phyloP scores from a whole-genome alignment of 371 early-diverging fungal genomes.

The Lichtheimia ornata region DNA sequence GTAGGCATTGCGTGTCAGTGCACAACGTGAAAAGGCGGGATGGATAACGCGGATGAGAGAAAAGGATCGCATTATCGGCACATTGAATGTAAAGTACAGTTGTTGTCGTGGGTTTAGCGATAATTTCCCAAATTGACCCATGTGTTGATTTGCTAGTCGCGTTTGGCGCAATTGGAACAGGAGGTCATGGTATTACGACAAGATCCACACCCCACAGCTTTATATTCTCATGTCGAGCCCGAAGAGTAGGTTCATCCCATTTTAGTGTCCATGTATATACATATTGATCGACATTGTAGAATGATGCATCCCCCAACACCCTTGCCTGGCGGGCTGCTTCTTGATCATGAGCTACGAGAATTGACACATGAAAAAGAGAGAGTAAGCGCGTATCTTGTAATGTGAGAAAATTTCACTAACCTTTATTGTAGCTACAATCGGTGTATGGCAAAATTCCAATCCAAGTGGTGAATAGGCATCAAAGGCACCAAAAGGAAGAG shows the following conservation, averaged over 20 bases:
- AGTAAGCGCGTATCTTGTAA: neutral
- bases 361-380: slow-evolving; percentile 7
- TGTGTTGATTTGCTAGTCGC: neutral
- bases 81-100: neutral
- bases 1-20: neutral
- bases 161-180: neutral
- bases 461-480: slow-evolving; percentile 49
- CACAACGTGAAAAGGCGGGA: neutral
- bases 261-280: neutral
- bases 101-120: neutral
- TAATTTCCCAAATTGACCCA: neutral
- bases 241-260: neutral
- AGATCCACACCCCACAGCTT: neutral
- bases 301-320: neutral
- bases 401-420: neutral
- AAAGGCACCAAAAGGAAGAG: slow-evolving; percentile 53
- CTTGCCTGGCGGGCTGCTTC: too few species aligned
- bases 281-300: neutral
- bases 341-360: slow-evolving; percentile 7
- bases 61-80: neutral
- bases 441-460: slow-evolving; percentile 55
- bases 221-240: neutral
- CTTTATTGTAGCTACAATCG: slow-evolving; percentile 41
- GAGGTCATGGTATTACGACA: neutral
- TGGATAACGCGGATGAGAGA: neutral